phyloP scores from a whole-genome alignment of 768 basidiomycete species.

The Serpula lacrymans region DNA sequence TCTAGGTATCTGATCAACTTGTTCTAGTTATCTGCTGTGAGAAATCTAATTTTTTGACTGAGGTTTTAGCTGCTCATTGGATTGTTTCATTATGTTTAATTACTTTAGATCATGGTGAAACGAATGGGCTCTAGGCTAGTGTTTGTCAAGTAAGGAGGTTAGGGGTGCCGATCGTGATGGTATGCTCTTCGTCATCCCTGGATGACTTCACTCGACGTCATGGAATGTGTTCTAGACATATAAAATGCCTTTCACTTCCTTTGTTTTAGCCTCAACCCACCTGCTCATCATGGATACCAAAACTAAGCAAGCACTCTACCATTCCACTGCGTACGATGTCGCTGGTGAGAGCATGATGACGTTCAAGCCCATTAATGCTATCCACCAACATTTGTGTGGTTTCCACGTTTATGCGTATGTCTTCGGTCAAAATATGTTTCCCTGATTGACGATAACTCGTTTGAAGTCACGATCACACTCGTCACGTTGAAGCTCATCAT shows the following conservation, averaged over 20 bases:
- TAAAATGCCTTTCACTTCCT: not conserved
- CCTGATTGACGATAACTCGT: not conserved
- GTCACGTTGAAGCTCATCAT: slow-evolving; percentile 42
- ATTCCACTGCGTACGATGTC: slow-evolving; percentile 20
- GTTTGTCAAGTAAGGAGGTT: too few relatives aligned
- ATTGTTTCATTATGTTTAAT: too few relatives aligned
- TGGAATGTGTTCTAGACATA: not conserved
- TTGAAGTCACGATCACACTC: slow-evolving; percentile 25
- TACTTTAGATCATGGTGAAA: too few relatives aligned
- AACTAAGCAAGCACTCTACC: slow-evolving; percentile 23
- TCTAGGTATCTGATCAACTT: too few relatives aligned
- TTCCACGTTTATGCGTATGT: slow-evolving; percentile 33
- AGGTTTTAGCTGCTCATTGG: too few relatives aligned
- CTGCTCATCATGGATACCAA: slow-evolving; percentile 23
- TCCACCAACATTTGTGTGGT: slow-evolving; percentile 29
- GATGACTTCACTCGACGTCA: slow-evolving; percentile 3
- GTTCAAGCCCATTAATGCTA: slow-evolving; percentile 32
- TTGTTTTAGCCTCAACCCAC: too few relatives aligned
- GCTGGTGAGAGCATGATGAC: slow-evolving; percentile 26
- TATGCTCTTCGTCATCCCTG: too few relatives aligned
- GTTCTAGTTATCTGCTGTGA: too few relatives aligned
- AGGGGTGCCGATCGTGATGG: too few relatives aligned
- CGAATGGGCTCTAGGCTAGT: too few relatives aligned
- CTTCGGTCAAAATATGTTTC: too few relatives aligned
- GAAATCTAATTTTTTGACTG: too few relatives aligned